These are phyloP conservation scores for Colletotrichum sidae DNA, from an alignment of 2,329 filamentous ascomycete genomes.

Conservation along the genomic window DNA sequence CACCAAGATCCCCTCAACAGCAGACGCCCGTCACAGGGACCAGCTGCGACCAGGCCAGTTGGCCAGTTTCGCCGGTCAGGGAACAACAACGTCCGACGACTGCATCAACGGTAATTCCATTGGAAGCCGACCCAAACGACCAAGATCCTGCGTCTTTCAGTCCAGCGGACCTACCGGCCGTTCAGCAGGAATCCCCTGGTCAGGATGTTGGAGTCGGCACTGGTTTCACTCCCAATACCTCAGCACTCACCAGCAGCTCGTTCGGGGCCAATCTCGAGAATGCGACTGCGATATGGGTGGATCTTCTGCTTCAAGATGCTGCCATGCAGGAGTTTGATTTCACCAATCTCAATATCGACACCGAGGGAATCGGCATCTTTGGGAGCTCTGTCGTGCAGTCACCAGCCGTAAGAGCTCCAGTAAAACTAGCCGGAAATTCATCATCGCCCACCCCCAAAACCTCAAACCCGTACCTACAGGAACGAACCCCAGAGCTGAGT, in stretches of 20 bases:
- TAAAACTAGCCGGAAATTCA: background rate
- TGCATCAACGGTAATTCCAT: background rate
- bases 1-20: too few relatives aligned
- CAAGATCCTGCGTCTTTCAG: background rate
- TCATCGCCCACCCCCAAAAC: constrained; percentile 2
- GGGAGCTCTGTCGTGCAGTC: constrained; percentile 17
- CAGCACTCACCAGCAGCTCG: constrained; percentile 17
- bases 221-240: constrained; percentile 1
- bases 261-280: constrained; percentile 25
- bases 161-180: background rate
- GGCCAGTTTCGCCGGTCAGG: too few relatives aligned
- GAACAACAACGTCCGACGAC: background rate
- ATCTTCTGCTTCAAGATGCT: constrained; percentile 26
- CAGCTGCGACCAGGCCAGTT: too few relatives aligned
- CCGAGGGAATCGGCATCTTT: constrained; percentile 4
- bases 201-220: constrained; percentile 1
- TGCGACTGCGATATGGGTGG: constrained; percentile 33
- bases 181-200: background rate
- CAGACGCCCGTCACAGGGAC: too few relatives aligned
- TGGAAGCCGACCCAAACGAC: background rate
- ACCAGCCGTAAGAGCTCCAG: background rate
- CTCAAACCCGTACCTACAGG: constrained; percentile 15
- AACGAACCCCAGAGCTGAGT: background rate
- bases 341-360: constrained; percentile 2
- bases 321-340: constrained; percentile 24